These are phyloP conservation scores for Xerocomellus chrysenteron DNA, from an alignment of 768 basidiomycete species.

Conservation along the genomic window DNA sequence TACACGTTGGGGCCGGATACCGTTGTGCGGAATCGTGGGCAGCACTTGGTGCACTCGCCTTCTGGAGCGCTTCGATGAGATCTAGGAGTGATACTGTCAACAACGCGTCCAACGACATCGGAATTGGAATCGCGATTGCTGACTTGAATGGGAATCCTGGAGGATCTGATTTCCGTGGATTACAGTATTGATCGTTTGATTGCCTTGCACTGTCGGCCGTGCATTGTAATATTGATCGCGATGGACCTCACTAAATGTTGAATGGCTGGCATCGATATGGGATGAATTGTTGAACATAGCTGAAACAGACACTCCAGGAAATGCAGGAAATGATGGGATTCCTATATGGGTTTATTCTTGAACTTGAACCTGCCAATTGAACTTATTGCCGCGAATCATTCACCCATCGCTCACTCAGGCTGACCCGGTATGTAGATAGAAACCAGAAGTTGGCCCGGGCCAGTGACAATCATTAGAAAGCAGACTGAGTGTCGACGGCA, in stretches of 20 bases:
- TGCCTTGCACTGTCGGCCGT: conserved; percentile 14
- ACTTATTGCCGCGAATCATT: no score
- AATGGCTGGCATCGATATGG: conserved; percentile 11
- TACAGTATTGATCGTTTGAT: conserved; percentile 15
- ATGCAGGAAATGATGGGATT: no score
- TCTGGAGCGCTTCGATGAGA: conserved; percentile 14
- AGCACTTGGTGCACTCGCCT: conserved; percentile 19
- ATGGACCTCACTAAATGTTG: conserved; percentile 18
- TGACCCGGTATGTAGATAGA: no score
- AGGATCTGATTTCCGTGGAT: conserved; percentile 21
- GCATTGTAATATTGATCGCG: conserved; percentile 14
- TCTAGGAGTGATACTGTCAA: not conserved
- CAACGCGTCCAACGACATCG: not conserved
- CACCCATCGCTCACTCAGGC: no score
- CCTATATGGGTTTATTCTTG: no score
- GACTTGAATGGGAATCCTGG: conserved; percentile 13
- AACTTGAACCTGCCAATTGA: no score
- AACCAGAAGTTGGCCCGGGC: no score
- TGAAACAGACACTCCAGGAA: no score
- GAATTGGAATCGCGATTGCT: not conserved
- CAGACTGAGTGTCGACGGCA: no score
- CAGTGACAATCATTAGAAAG: no score
- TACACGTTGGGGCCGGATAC: conserved; percentile 20
- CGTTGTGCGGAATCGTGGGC: conserved; percentile 21
- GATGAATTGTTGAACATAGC: not conserved